Base-by-base conservation (phyloP, 805 yeast species). In the Candida silvatica region DNA sequence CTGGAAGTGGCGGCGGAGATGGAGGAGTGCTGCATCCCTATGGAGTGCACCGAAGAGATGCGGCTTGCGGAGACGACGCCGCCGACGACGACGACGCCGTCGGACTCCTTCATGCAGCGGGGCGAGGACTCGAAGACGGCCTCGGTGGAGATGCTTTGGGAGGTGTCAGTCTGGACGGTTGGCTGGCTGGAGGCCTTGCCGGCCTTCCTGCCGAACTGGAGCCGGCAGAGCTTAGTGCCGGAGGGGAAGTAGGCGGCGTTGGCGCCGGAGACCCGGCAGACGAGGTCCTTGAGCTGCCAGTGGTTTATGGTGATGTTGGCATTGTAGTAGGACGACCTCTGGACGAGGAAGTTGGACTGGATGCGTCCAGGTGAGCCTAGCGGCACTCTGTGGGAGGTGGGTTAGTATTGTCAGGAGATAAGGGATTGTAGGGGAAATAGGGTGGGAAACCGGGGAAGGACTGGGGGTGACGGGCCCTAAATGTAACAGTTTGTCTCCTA, bases 211-310 rank as follows among this genome's bases (percentile, higher is more conserved):
- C 16, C 7, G 12, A 37, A 27, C 6, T 29, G 18, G 17, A 38
- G 18, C 12, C 35, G 12, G 20, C 33, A 65, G 22, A 83, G 66
- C 17, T 67, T 51, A 39, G 73, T 74, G 28, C 74, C 74, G 38
- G 62, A 62, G 1, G 87, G 78, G 51, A 77, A 83, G 37, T 70
- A 66, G 6, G 82, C 59, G 30, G 63, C 62, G 39, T 67, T 51
- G 42, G 64, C 54, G 37, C 53, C 38, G 37, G 78, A 53, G 14
- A 65, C 59, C 12, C 71, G 68, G 43, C 76, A 71, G 5, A 86
- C 62, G 48, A 86, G 65, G 49, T 86, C 90, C 25, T 94, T 65
- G 22, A 86, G 63, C 54, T 85, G 95, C 94, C 94, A 86, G 60
- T 85, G 77, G 35, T 47, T 57, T 37, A 57, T 58, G 6, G 64